Base-by-base conservation (phyloP, 176 grass and related monocot species). In the Bolboschoenus planiculmis region DNA sequence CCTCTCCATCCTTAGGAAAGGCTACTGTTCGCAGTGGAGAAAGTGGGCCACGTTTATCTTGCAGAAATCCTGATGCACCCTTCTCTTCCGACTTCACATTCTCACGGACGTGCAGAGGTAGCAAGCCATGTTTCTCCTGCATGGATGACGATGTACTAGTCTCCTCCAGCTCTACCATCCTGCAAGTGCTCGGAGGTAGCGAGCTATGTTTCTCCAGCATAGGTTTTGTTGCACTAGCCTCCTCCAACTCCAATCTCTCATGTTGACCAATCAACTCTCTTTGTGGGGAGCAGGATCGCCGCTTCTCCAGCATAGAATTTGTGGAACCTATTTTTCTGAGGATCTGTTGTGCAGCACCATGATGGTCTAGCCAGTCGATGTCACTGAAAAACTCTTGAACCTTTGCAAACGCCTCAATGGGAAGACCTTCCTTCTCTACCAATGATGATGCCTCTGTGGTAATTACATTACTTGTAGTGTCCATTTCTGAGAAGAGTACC, bases 401-500 rank as follows among this genome's bases (percentile, higher is more conserved):
- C 80, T 91, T 95, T 36, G 90, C 90, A 91, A 99, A 99, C 75
- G 96, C 96, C 89, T 99, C 92, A 0, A 99, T 35, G 1, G 96
- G 96, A 78, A 99, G 85, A 58, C 96, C 96, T 79, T 88, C 96
- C 79, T 98, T 99, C 44, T 99, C 96, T 55, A 88, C 89, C 77
- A 86, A 86, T 80, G 57, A 82, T 77, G 46, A 55, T 83, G 92
- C 76, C 66, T 92, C 90, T 84, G 89, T 84, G 39, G 87, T 61
- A 74, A 83, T 33, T 26, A 90, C 53, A 33, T 92, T 67, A 89
- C 90, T 85, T 87, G 74, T 27, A 7, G 92, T 81, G 84, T 99
- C 90, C 92, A 93, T 91, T 91, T 99, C 96, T 60, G 96, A 99
- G 79, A 95, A 55, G 78, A 95, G 92, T 81, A 93, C 89, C 96